phyloP scores from a whole-genome alignment of 805 yeast genomes.

The Saccharomycopsis fermentans region DNA sequence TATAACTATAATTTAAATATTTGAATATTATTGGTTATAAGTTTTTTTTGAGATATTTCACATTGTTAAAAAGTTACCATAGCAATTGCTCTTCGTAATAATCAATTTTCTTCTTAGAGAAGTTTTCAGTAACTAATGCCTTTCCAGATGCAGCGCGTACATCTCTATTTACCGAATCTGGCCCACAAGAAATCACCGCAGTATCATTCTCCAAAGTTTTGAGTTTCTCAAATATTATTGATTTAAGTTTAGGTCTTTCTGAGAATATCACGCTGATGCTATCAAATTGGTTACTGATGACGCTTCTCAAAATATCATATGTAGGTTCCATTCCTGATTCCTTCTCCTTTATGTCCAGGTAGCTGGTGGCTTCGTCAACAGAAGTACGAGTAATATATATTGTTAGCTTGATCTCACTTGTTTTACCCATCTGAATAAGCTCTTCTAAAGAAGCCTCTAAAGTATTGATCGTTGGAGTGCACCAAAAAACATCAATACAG shows the following conservation, averaged over 20 bases:
- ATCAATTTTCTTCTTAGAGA: slow-evolving; percentile 23
- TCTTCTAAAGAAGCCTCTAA: slow-evolving; percentile 12
- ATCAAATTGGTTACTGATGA: neutral
- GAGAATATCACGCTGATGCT: slow-evolving; percentile 7
- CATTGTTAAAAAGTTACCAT: slow-evolving; percentile 21
- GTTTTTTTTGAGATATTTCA: too few relatives aligned
- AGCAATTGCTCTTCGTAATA: slow-evolving; percentile 31
- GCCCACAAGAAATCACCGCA: slow-evolving; percentile 31
- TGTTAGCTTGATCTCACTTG: slow-evolving; percentile 1
- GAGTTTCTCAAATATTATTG: slow-evolving; percentile 20
- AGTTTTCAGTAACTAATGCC: slow-evolving; percentile 19
- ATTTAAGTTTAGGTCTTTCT: slow-evolving; percentile 18
- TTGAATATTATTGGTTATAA: too few relatives aligned
- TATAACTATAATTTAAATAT: too few relatives aligned
- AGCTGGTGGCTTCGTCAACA: neutral
- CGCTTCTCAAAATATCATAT: neutral
- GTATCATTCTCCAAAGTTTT: slow-evolving; percentile 20
- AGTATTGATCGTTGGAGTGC: slow-evolving; percentile 12
- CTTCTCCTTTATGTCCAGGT: neutral
- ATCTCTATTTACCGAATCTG: slow-evolving; percentile 26
- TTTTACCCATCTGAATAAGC: slow-evolving; percentile 3
- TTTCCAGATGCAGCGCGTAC: slow-evolving; percentile 26
- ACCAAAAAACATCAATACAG: slow-evolving; percentile 12
- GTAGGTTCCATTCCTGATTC: neutral
- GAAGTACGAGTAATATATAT: slow-evolving; percentile 11